Conservation (phyloP, 768 basidiomycete genomes). For the Leccinum rimulosum region DNA sequence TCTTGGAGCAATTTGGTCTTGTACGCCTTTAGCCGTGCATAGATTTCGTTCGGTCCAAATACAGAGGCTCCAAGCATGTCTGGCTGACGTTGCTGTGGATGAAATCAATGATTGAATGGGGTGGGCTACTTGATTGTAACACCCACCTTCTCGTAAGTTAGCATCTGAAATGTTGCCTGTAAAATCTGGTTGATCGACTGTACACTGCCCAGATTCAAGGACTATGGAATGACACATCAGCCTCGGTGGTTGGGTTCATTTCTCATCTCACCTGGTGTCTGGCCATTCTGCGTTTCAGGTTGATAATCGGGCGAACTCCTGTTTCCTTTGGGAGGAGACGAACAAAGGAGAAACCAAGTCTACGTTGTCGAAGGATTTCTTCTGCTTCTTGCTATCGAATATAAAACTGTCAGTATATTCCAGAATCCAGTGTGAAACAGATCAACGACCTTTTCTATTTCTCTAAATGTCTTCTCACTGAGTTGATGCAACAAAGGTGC, state of each 20-base stretch:
- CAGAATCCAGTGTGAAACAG: background rate
- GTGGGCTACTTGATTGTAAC: background rate
- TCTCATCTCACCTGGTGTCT: conserved; percentile 29
- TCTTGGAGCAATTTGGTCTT: conserved; percentile 49
- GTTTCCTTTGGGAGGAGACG: conserved; percentile 92
- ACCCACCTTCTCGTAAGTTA: conserved; percentile 81
- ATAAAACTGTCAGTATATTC: background rate
- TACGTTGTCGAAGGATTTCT: conserved; percentile 66
- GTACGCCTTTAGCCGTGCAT: conserved; percentile 66
- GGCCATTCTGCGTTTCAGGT: conserved; percentile 58
- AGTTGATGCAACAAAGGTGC: conserved; percentile 78
- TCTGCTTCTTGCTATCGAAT: conserved; percentile 55
- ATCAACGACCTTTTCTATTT: conserved; percentile 57
- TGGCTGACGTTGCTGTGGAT: conserved; percentile 54
- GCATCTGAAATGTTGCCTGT: conserved; percentile 78
- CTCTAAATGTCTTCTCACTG: conserved; percentile 63
- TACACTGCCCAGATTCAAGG: conserved; percentile 28
- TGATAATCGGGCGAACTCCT: conserved; percentile 93
- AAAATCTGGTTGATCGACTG: conserved; percentile 88
- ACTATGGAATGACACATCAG: conserved; percentile 22
- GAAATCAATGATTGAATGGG: background rate
- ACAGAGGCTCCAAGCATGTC: conserved; percentile 77
- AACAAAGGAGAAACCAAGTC: conserved; percentile 80
- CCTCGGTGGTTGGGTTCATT: background rate
- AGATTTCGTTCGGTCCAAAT: conserved; percentile 81